phyloP scores from a whole-genome alignment of 2,329 filamentous ascomycete species.

The Botrytis paeoniae region DNA sequence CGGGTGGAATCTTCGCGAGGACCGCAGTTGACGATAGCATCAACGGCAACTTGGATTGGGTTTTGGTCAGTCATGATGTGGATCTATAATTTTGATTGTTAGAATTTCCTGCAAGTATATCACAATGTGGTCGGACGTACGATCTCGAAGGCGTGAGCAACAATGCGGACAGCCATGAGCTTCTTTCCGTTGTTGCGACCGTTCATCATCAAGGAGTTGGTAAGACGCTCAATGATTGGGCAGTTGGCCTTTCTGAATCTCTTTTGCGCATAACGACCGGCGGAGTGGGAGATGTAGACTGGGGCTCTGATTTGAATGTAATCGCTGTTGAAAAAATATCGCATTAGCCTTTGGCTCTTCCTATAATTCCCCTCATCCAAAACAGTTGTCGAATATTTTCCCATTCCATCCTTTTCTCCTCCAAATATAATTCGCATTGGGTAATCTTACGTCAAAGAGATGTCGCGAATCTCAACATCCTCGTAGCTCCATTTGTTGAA shows the following conservation, averaged over 20 bases:
- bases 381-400: constrained; percentile 8
- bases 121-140: constrained; percentile 57
- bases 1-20: constrained; percentile 99
- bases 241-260: constrained; percentile 99
- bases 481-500: constrained; percentile 99
- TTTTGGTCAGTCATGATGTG: constrained; percentile 99
- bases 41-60: constrained; percentile 98
- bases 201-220: constrained; percentile 99
- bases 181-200: constrained; percentile 99
- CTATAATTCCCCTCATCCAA: constrained; percentile 34
- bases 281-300: constrained; percentile 98
- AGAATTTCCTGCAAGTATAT: constrained; percentile 18
- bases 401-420: not conserved
- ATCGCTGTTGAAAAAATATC: constrained; percentile 62
- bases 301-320: constrained; percentile 99
- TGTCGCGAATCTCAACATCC: constrained; percentile 99
- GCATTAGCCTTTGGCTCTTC: constrained; percentile 22
- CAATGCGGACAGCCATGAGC: constrained; percentile 99
- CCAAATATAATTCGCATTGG: constrained; percentile 22
- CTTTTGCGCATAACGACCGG: constrained; percentile 98
- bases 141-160: constrained; percentile 99
- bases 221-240: constrained; percentile 99
- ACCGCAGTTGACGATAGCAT: constrained; percentile 99
- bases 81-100: constrained; percentile 57
- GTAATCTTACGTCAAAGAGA: constrained; percentile 92